Evolutionary conservation across 306 rosid species (phyloP).

Genomic region (Begonia masoniana): DNA sequence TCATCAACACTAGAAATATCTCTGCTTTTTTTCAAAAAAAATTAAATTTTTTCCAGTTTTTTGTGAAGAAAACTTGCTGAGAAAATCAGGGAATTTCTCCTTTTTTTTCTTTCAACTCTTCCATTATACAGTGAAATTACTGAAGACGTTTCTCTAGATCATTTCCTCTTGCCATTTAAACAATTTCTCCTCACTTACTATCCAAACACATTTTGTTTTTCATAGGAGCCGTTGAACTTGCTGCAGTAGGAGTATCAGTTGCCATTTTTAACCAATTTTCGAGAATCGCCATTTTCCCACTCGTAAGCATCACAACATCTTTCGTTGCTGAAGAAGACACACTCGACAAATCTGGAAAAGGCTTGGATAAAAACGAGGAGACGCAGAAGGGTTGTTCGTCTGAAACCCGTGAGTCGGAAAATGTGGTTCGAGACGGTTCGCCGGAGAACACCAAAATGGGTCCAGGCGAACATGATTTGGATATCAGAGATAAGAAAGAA

Average conservation of each 20-base stretch:
- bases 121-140: too few species aligned
- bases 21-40: too few species aligned
- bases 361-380: conserved; percentile 20
- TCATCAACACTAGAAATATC: too few species aligned
- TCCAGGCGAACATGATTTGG: conserved; percentile 3
- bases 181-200: background rate
- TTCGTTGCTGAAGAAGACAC: conserved; percentile 97
- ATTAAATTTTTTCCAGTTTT: too few species aligned
- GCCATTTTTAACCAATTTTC: conserved; percentile 93
- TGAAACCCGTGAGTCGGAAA: conserved; percentile 1
- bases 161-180: too few species aligned
- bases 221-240: conserved; percentile 87
- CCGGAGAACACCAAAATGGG: conserved; percentile 40
- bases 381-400: conserved; percentile 3
- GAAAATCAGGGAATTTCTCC: too few species aligned
- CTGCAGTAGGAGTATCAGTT: conserved; percentile 89
- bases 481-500: background rate
- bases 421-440: background rate
- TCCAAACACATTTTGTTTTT: background rate
- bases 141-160: too few species aligned
- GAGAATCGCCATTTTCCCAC: conserved; percentile 83
- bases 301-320: conserved; percentile 87
- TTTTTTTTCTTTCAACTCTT: too few species aligned
- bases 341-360: conserved; percentile 17
- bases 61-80: too few species aligned